A percentile compares a stretch with the other conserved stretches of the same genome.
phyloP scores from a whole-genome alignment of 2,329 filamentous ascomycete species.

The Paraphoma chrysanthemicola region DNA sequence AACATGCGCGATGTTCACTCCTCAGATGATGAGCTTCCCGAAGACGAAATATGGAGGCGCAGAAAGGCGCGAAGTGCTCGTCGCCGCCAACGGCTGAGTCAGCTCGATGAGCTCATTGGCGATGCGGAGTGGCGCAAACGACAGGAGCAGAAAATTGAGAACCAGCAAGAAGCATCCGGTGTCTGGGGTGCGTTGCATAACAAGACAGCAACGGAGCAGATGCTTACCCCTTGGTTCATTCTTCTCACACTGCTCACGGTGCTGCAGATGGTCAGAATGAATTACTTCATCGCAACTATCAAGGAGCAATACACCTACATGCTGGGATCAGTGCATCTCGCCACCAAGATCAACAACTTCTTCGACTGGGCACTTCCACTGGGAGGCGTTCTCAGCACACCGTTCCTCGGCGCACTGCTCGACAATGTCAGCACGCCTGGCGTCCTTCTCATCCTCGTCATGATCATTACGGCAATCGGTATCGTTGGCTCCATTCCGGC shows the following conservation, averaged over 20 bases:
- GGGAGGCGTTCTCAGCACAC: slow-evolving; percentile 79
- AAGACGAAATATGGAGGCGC: slow-evolving; percentile 56
- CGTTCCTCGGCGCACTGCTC: slow-evolving; percentile 81
- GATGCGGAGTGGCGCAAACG: slow-evolving; percentile 68
- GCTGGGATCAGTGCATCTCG: slow-evolving; percentile 65
- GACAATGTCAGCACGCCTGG: slow-evolving; percentile 75
- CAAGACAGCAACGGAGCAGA: slow-evolving; percentile 72
- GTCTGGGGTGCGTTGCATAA: slow-evolving; percentile 88
- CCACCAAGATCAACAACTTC: slow-evolving; percentile 75
- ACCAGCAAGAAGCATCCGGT: slow-evolving; percentile 71
- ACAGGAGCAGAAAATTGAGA: slow-evolving; percentile 66
- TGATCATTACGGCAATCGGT: slow-evolving; percentile 74
- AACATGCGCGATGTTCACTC: slow-evolving; percentile 55
- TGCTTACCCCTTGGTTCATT: slow-evolving; percentile 81
- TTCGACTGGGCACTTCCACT: slow-evolving; percentile 85
- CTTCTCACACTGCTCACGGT: slow-evolving; percentile 81
- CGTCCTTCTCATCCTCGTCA: slow-evolving; percentile 73
- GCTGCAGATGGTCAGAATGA: slow-evolving; percentile 69
- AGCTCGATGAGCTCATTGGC: slow-evolving; percentile 76
- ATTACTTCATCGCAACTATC: slow-evolving; percentile 91
- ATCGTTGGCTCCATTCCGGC: slow-evolving; percentile 74
- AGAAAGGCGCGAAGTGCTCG: slow-evolving; percentile 40
- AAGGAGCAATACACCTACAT: slow-evolving; percentile 80
- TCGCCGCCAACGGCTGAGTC: slow-evolving; percentile 67
- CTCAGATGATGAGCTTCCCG: slow-evolving; percentile 61